phyloP scores from a whole-genome alignment of 495 filamentous ascomycete species.

The Trichoderma gamsii region DNA sequence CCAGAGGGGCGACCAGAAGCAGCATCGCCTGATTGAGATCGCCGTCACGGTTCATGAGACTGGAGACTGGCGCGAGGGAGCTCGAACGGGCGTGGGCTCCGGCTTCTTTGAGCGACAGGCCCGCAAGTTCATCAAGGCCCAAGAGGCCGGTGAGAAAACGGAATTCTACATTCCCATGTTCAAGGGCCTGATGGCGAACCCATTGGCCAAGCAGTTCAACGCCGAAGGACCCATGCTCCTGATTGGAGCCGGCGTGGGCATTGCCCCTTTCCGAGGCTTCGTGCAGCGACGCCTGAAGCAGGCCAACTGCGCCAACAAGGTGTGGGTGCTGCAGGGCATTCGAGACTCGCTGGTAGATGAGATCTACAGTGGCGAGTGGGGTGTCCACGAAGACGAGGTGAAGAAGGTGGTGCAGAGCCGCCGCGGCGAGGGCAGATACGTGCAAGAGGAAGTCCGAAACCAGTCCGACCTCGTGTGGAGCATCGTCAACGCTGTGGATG shows the following conservation, averaged over 20 bases:
- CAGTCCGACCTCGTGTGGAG: constrained; percentile 97
- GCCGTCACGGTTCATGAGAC: constrained; percentile 91
- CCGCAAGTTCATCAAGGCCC: constrained; percentile 56
- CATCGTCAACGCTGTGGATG: constrained; percentile 88
- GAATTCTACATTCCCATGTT: constrained; percentile 88
- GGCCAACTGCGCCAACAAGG: constrained; percentile 97
- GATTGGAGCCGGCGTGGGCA: constrained; percentile 92
- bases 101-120: constrained; percentile 86
- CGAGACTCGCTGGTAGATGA: constrained; percentile 89
- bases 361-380: constrained; percentile 93
- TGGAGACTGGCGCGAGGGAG: constrained; percentile 65
- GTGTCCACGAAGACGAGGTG: constrained; percentile 85
- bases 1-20: constrained; percentile 56
- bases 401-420: constrained; percentile 90
- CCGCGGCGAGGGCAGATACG: constrained; percentile 67
- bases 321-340: constrained; percentile 97
- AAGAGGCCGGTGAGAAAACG: constrained; percentile 47
- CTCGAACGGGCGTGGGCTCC: constrained; percentile 64
- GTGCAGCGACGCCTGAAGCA: constrained; percentile 91
- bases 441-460: constrained; percentile 76
- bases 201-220: constrained; percentile 80
- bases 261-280: constrained; percentile 95
- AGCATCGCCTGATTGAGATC: constrained; percentile 83
- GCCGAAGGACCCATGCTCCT: constrained; percentile 94
- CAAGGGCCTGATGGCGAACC: constrained; percentile 97